Evolutionary conservation across 2,329 filamentous ascomycete species (phyloP).

Genomic region (Acephala macrosclerotiorum): DNA sequence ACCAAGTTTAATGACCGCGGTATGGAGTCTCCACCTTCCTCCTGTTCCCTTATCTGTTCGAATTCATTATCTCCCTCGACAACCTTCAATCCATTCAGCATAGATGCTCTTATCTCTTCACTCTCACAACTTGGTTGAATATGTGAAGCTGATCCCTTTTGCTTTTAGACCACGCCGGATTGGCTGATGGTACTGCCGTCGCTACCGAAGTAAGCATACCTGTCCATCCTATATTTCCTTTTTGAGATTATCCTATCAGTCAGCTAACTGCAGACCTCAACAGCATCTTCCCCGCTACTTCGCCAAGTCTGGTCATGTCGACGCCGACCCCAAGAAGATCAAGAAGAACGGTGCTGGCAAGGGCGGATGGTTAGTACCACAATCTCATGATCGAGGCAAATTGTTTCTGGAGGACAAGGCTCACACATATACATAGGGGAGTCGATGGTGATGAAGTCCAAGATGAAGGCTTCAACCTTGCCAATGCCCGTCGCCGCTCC

Average conservation of each 20-base stretch:
- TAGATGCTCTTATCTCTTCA: not conserved
- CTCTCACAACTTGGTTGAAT: not conserved
- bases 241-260: constrained; percentile 12
- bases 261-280: constrained; percentile 22
- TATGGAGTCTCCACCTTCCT: constrained; percentile 18
- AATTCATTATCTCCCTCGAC: not conserved
- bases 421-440: constrained; percentile 66
- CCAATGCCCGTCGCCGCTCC: constrained; percentile 87
- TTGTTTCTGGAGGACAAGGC: constrained; percentile 24
- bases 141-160: constrained; percentile 6
- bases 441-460: constrained; percentile 82
- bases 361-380: constrained; percentile 82
- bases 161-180: constrained; percentile 72
- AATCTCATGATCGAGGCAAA: constrained; percentile 6
- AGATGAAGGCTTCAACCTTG: constrained; percentile 83
- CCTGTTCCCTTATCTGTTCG: not conserved
- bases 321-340: constrained; percentile 86
- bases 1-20: constrained; percentile 91
- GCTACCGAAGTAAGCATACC: constrained; percentile 44
- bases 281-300: constrained; percentile 92
- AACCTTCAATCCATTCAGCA: not conserved
- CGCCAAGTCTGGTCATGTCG: constrained; percentile 82
- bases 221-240: constrained; percentile 3
- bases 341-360: constrained; percentile 97
- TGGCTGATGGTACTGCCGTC: constrained; percentile 71